phyloP scores from a whole-genome alignment of 2,329 filamentous ascomycete species.

The Meredithiella fracta region DNA sequence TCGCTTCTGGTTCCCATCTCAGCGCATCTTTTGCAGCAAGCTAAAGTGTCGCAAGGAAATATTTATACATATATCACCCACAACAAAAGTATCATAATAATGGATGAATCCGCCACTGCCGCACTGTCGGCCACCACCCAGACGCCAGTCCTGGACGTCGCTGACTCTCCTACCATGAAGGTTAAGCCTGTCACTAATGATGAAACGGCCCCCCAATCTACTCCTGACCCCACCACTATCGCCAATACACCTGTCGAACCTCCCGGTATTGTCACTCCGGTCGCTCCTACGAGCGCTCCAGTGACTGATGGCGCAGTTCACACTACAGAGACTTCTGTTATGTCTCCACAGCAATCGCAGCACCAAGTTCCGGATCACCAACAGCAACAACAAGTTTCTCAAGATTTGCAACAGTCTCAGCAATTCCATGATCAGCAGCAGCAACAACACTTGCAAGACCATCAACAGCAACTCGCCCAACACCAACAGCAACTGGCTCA shows the following conservation, averaged over 20 bases:
- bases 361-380: constrained; percentile 1
- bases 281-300: neutral
- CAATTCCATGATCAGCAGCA: neutral
- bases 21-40: too few species aligned
- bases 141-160: neutral
- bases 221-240: neutral
- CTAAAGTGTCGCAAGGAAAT: too few species aligned
- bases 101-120: neutral
- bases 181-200: neutral
- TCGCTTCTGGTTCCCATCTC: too few species aligned
- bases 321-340: neutral
- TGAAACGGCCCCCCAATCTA: neutral
- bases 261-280: neutral
- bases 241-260: neutral
- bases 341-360: neutral
- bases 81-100: neutral
- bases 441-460: neutral
- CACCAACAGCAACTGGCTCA: neutral
- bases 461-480: neutral
- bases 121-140: neutral
- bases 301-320: neutral
- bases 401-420: neutral
- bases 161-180: neutral
- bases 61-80: too few species aligned
- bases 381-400: neutral